Conservation (phyloP, 768 basidiomycete species). For the Butyriboletus loyo region DNA sequence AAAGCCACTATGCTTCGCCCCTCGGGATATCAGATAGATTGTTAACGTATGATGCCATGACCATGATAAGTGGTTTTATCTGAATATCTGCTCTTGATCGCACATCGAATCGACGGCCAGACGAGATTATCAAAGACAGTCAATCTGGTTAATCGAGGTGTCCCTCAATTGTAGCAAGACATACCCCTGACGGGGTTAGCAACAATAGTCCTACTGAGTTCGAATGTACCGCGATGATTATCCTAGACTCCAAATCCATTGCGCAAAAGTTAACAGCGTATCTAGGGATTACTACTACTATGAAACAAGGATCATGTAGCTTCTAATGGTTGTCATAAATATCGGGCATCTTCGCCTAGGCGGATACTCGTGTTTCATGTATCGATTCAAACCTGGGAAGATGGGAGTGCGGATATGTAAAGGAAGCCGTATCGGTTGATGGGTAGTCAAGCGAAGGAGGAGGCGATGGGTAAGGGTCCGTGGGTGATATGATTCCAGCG, state of each 20-base stretch:
- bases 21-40: neutral
- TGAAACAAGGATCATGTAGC: neutral
- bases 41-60: too few relatives aligned
- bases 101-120: neutral
- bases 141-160: neutral
- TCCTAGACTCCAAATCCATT: neutral
- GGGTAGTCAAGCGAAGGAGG: constrained; percentile 36
- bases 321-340: constrained; percentile 22
- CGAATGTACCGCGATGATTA: neutral
- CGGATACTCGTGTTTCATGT: constrained; percentile 15
- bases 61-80: too few relatives aligned
- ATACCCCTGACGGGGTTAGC: neutral
- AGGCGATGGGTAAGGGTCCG: constrained; percentile 50
- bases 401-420: constrained; percentile 12
- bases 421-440: constrained; percentile 4
- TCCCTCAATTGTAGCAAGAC: neutral
- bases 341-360: constrained; percentile 20
- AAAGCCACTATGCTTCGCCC: constrained; percentile 2
- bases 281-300: neutral
- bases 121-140: neutral
- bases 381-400: constrained; percentile 1
- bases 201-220: too few relatives aligned
- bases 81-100: neutral
- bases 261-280: neutral
- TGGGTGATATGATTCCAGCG: constrained; percentile 24